Evolutionary conservation across 2,329 filamentous ascomycete species (phyloP), one percentile per base, ranked within the genome.

Genomic region (Cyphellophora europaea): DNA sequence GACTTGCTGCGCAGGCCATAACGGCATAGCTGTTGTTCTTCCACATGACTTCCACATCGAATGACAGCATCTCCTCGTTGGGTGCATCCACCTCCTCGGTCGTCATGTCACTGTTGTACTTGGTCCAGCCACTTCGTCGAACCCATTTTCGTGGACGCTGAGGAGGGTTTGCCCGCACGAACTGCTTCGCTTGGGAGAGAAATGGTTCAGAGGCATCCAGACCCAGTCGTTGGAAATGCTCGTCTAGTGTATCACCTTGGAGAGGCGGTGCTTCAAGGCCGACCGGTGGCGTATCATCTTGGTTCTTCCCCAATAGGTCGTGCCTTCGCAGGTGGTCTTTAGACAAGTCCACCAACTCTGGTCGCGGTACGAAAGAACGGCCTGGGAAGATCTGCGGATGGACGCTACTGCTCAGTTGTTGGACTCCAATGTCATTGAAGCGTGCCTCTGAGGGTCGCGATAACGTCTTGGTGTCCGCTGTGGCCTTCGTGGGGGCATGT

Each of bases 1-100:
- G 79, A 48, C 87, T 87, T 12, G 79, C 83, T 11, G 93, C 91
- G 55, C 89, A 96, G 14, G 93, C 91, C 86, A 98, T 96, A 38
- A 94, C 86, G 1, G 93, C 87, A 57, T 86, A 98, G 0, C 82
- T 79, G 46, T 80, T 89, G 53, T 91, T 77, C 55, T 93, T 93
- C 74, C 81, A 98, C 80, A 98, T 79, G 30, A 95, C 88, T 59
- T 98, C 91, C 1, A 88, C 93, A 59, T 98, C 91, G 50, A 98
- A 98, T 23, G 82, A 88, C 36, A 96, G 66, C 69, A 89, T 79
- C 3, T 73, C 63, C 53, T 91, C 88, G 41, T 89, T 70, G 0
- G 93, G 91, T 6, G 77, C 75, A 42, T 81, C 77, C 4, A 94
- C 75, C 3, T 69, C 57, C 54, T 91, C 82, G n/a, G 70, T 71